Conservation (phyloP, 2,329 filamentous ascomycete genomes). For the Talaromyces sp. region DNA sequence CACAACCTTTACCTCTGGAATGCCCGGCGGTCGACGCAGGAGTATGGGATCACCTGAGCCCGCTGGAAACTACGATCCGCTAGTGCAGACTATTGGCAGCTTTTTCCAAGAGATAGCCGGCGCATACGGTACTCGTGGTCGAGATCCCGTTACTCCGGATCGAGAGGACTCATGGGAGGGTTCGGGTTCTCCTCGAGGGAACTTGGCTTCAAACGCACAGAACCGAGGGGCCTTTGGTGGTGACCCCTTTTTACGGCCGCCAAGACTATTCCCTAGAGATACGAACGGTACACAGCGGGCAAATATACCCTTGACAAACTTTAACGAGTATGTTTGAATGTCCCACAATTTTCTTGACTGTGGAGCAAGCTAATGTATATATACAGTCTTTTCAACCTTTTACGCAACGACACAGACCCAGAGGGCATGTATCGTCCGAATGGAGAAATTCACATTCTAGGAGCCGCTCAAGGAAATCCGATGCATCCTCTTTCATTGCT, state of each 20-base stretch:
- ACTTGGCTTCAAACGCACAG: neutral
- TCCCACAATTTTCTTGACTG: neutral
- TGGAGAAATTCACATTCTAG: conserved; percentile 18
- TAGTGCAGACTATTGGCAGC: conserved; percentile 34
- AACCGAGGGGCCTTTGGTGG: neutral
- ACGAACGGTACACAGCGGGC: conserved; percentile 45
- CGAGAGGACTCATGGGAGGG: conserved; percentile 8
- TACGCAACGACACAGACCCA: conserved; percentile 17
- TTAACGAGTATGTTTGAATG: conserved; percentile 40
- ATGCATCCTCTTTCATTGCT: conserved; percentile 42
- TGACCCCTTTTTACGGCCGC: neutral
- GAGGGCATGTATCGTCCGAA: conserved; percentile 1
- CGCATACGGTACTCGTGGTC: conserved; percentile 17
- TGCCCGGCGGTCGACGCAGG: conserved; percentile 15
- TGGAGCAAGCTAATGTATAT: neutral
- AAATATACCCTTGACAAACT: conserved; percentile 40
- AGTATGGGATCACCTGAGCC: conserved; percentile 5
- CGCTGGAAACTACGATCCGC: conserved; percentile 20
- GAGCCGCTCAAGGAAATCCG: conserved; percentile 24
- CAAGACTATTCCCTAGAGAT: conserved; percentile 45
- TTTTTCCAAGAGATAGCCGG: conserved; percentile 44
- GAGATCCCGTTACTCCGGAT: conserved; percentile 2
- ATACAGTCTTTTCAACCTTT: conserved; percentile 14
- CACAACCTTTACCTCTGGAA: conserved; percentile 22
- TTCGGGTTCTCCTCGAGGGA: conserved; percentile 8